Conservation (phyloP, 179 eudicot species). For the Spinacia oleracea region DNA sequence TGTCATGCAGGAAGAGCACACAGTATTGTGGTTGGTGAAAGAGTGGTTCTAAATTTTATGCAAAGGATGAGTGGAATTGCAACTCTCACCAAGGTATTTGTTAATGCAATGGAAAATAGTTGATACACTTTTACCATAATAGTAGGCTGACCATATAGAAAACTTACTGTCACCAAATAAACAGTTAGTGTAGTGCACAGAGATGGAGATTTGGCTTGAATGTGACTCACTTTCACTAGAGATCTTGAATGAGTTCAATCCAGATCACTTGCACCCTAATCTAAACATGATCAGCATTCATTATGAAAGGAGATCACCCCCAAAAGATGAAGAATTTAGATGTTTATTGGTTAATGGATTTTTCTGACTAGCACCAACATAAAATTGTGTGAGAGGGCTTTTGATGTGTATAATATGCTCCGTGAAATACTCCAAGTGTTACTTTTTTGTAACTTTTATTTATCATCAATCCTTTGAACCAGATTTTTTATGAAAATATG, state of each 20-base stretch:
- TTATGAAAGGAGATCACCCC: too few species aligned
- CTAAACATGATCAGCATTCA: not conserved
- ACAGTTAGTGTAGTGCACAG: not conserved
- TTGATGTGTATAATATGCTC: not conserved
- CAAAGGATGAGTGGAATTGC: constrained; percentile 99
- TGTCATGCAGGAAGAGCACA: constrained; percentile 75
- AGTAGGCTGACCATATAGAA: not conserved
- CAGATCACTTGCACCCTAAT: not conserved
- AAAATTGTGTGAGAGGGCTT: not conserved
- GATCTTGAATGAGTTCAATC: not conserved
- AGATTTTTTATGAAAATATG: not conserved
- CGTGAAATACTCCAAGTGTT: not conserved
- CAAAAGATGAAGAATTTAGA: too few species aligned
- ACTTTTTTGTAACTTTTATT: not conserved
- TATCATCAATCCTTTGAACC: not conserved
- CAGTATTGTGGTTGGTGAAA: constrained; percentile 82
- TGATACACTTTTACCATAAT: too few species aligned
- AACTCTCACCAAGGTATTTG: constrained; percentile 84
- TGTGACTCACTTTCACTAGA: not conserved
- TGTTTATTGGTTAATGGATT: not conserved
- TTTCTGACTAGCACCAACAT: not conserved
- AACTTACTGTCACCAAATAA: not conserved
- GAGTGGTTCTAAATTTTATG: constrained; percentile 95
- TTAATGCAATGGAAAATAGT: not conserved
- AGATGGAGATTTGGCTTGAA: not conserved